Evolutionary conservation across 2,329 filamentous ascomycete genomes (phyloP).

Genomic region (Rutstroemia sp.): DNA sequence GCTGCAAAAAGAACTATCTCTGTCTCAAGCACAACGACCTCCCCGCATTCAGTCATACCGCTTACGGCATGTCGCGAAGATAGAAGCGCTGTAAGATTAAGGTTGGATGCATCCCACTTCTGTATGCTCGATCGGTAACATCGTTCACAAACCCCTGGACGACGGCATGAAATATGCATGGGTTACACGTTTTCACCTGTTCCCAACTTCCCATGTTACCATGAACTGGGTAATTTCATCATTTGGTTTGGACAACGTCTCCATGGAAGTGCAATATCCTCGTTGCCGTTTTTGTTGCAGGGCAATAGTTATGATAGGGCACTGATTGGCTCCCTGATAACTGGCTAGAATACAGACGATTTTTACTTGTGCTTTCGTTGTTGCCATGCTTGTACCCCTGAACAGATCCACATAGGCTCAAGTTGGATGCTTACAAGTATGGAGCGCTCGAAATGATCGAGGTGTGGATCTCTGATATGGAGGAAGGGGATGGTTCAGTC

Average conservation of each 20-base stretch:
- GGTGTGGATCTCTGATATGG: neutral
- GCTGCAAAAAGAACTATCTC: too few relatives aligned
- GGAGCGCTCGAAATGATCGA: slow-evolving; percentile 3
- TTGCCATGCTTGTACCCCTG: neutral
- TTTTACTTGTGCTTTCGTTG: too few relatives aligned
- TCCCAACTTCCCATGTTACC: neutral
- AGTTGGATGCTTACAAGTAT: neutral
- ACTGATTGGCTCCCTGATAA: too few relatives aligned
- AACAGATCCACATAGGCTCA: neutral
- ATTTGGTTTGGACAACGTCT: too few relatives aligned
- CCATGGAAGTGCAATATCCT: too few relatives aligned
- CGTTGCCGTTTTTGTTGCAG: too few relatives aligned
- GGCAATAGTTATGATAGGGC: too few relatives aligned
- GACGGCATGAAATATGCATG: neutral
- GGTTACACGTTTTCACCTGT: neutral
- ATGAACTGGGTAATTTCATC: too few relatives aligned
- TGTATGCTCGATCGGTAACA: neutral
- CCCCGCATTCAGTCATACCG: neutral
- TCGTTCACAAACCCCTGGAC: neutral
- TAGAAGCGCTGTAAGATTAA: neutral
- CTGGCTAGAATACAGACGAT: too few relatives aligned
- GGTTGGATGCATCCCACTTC: neutral
- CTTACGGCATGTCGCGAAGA: neutral
- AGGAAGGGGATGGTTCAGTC: neutral
- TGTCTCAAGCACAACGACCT: neutral